Percentiles rank a stretch among this genome's conserved stretches.
These are phyloP conservation scores for Allantophomopsis cytisporea DNA, from an alignment of 2,329 filamentous ascomycete genomes.

Conservation along the genomic window DNA sequence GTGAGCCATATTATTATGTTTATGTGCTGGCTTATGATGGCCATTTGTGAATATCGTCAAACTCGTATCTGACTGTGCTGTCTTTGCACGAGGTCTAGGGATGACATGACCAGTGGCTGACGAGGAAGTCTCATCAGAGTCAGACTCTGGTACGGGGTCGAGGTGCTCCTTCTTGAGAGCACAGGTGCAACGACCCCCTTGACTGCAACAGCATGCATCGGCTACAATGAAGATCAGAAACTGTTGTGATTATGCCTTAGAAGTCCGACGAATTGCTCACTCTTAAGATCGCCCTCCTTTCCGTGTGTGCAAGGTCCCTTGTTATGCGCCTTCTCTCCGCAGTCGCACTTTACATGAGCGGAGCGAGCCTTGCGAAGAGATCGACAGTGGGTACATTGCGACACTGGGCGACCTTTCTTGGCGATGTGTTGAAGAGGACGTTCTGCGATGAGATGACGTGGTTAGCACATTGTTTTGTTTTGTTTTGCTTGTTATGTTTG, in stretches of 20 bases:
- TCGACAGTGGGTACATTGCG: conserved; percentile 95
- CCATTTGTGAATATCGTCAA: conserved; percentile 49
- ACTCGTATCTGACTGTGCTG: conserved; percentile 42
- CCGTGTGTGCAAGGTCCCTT: conserved; percentile 37
- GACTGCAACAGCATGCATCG: conserved; percentile 60
- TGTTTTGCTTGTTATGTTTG: too few relatives aligned
- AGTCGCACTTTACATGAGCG: conserved; percentile 93
- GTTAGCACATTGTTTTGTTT: conserved; percentile 4
- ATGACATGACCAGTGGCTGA: conserved; percentile 24
- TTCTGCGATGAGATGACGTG: conserved; percentile 37
- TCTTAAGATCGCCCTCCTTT: conserved; percentile 31
- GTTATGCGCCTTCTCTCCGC: conserved; percentile 73
- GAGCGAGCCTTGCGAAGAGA: conserved; percentile 90
- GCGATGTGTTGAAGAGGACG: conserved; percentile 88
- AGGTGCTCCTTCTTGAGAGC: conserved; percentile 48
- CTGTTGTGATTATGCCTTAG: conserved; percentile 11
- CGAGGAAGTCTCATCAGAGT: conserved; percentile 35
- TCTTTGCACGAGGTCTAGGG: conserved; percentile 44
- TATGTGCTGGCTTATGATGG: conserved; percentile 48
- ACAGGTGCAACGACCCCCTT: conserved; percentile 54
- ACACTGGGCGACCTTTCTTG: conserved; percentile 93
- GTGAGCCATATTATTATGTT: conserved; percentile 45
- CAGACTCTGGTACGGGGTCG: conserved; percentile 50
- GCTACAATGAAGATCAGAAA: conserved; percentile 20
- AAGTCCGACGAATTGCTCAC: conserved; percentile 18